Conservation (phyloP, 2,329 filamentous ascomycete species). For the Penicillium nordicum region DNA sequence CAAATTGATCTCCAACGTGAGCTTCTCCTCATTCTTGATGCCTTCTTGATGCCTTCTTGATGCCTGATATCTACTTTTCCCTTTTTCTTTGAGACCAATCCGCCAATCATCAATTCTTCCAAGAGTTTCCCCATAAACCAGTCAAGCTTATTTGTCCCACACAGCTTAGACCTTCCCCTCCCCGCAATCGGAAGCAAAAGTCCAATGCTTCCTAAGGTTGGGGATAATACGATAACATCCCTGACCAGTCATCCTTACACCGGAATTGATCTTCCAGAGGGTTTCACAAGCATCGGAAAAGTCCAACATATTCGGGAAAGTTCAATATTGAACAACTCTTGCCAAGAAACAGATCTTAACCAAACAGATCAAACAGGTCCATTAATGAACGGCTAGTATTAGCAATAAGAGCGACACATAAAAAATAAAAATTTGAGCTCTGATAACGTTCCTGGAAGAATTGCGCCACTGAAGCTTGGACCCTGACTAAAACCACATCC, state of each 20-base stretch:
- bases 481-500: slow-evolving; percentile 20
- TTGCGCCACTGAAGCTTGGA: slow-evolving; percentile 21
- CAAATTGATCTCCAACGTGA: not conserved
- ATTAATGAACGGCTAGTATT: slow-evolving; percentile 1
- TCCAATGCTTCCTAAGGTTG: not conserved
- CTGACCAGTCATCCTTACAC: not conserved
- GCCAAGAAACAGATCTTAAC: not conserved
- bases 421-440: slow-evolving; percentile 5
- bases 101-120: not conserved
- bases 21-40: not conserved
- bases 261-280: not conserved
- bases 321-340: not conserved
- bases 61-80: not conserved
- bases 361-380: not conserved
- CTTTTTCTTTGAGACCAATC: not conserved
- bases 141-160: slow-evolving; percentile 4
- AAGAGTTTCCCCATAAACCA: not conserved
- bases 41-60: not conserved
- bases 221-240: not conserved
- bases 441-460: slow-evolving; percentile 5
- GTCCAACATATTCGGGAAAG: not conserved
- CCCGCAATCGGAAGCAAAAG: slow-evolving; percentile 1
- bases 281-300: not conserved
- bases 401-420: slow-evolving; percentile 15
- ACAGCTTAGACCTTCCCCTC: not conserved